A percentile compares a stretch with the other conserved stretches of the same genome.
Evolutionary conservation across 1,284 basidiomycete species (phyloP).

Genomic region (Xanthoconium separans): DNA sequence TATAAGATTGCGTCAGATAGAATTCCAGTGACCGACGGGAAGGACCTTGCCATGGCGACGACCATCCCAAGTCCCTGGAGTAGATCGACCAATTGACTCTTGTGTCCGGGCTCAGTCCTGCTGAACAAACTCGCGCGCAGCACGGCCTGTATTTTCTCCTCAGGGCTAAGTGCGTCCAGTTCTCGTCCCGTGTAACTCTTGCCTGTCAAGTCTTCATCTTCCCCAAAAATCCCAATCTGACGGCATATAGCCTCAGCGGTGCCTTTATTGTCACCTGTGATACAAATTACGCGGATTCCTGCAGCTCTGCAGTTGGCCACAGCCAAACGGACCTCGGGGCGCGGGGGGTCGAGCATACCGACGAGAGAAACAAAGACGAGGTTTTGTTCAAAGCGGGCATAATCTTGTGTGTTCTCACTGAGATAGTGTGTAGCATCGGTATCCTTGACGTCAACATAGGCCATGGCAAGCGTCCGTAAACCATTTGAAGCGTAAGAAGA

Average conservation of each 20-base stretch:
- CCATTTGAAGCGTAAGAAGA: conserved; percentile 78
- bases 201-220: conserved; percentile 79
- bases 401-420: conserved; percentile 76
- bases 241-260: conserved; percentile 98
- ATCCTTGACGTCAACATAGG: conserved; percentile 80
- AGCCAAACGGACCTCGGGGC: conserved; percentile 88
- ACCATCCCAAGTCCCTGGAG: conserved; percentile 92
- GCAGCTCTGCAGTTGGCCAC: conserved; percentile 90
- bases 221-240: conserved; percentile 90
- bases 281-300: conserved; percentile 95
- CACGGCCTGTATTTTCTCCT: conserved; percentile 84
- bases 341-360: conserved; percentile 97
- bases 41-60: conserved; percentile 86
- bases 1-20: conserved; percentile 30
- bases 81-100: conserved; percentile 92
- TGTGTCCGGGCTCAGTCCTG: conserved; percentile 94
- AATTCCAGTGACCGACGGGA: conserved; percentile 11
- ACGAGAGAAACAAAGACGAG: conserved; percentile 94
- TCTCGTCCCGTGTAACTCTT: conserved; percentile 96
- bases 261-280: conserved; percentile 98
- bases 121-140: conserved; percentile 88
- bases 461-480: conserved; percentile 89
- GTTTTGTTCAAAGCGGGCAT: conserved; percentile 85
- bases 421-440: conserved; percentile 79
- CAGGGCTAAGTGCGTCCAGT: conserved; percentile 77